These are phyloP conservation scores for Zoysia matrella DNA, from an alignment of 202 grass and related monocot species.

Conservation along the genomic window DNA sequence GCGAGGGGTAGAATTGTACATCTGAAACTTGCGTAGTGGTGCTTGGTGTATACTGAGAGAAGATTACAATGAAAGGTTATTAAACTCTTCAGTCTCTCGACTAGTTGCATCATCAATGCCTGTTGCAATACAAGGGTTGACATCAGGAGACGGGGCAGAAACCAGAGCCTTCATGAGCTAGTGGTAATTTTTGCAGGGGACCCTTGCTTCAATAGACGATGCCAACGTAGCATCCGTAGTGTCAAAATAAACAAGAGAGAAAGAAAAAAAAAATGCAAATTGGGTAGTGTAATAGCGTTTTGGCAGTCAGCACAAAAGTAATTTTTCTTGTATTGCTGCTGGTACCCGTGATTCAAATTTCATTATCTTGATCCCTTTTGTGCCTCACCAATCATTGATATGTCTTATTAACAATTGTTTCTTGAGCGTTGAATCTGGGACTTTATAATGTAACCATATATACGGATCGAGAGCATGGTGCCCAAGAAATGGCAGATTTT, in stretches of 20 bases:
- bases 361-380: slow-evolving; percentile 9
- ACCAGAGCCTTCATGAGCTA: neutral
- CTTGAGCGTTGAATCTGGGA: neutral
- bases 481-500: neutral
- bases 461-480: neutral
- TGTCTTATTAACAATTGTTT: neutral
- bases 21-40: slow-evolving; percentile 1
- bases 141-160: neutral
- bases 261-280: slow-evolving; percentile 1
- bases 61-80: slow-evolving; percentile 1
- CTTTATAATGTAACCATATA: neutral
- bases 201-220: slow-evolving; percentile 29
- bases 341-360: neutral
- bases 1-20: slow-evolving; percentile 51
- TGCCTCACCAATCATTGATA: neutral
- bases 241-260: slow-evolving; percentile 49
- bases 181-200: slow-evolving; percentile 43
- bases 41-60: slow-evolving; percentile 27
- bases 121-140: slow-evolving; percentile 18
- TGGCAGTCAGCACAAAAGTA: neutral
- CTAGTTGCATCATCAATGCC: neutral
- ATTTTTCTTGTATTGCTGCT: slow-evolving; percentile 11
- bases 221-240: slow-evolving; percentile 25
- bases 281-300: slow-evolving; percentile 5
- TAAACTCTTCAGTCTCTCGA: neutral